Percentiles rank a stretch among this genome's conserved stretches.
phyloP scores from a whole-genome alignment of 768 basidiomycete genomes.

The Xanthoconium stramineum region DNA sequence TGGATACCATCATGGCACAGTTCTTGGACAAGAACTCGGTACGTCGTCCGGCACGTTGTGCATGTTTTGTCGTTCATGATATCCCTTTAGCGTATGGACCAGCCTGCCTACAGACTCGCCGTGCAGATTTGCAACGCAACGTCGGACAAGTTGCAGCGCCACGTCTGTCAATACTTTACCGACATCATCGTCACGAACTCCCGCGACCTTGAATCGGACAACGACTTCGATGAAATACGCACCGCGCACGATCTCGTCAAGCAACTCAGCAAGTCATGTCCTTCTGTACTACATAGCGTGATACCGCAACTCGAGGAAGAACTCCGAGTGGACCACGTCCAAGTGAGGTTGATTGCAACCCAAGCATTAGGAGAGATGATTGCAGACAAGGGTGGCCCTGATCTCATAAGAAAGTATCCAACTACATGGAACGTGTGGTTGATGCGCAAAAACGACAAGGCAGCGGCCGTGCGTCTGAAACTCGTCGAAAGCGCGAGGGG shows the following conservation, averaged over 20 bases:
- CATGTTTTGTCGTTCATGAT: constrained; percentile 1
- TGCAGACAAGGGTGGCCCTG: constrained; percentile 66
- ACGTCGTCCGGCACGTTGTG: constrained; percentile 23
- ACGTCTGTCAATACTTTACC: constrained; percentile 90
- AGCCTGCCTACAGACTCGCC: constrained; percentile 77
- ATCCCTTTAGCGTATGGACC: constrained; percentile 53
- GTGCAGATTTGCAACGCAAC: constrained; percentile 82
- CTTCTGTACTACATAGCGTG: constrained; percentile 80
- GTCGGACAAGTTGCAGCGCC: constrained; percentile 82
- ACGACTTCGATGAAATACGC: constrained; percentile 65
- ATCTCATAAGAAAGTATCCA: constrained; percentile 78
- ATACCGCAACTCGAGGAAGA: constrained; percentile 93
- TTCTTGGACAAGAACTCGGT: constrained; percentile 80
- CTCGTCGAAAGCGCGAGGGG: constrained; percentile 70
- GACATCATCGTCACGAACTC: constrained; percentile 73
- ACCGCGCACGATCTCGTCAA: constrained; percentile 84
- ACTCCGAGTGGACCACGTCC: constrained; percentile 68
- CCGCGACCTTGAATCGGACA: constrained; percentile 49
- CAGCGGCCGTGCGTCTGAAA: constrained; percentile 63
- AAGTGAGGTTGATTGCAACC: constrained; percentile 76
- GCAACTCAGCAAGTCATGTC: constrained; percentile 74
- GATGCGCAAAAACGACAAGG: constrained; percentile 73
- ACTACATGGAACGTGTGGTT: constrained; percentile 86
- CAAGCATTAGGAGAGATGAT: constrained; percentile 90
- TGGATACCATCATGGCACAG: constrained; percentile 81